Conservation (phyloP, 306 rosid species). For the Senna siamea region DNA sequence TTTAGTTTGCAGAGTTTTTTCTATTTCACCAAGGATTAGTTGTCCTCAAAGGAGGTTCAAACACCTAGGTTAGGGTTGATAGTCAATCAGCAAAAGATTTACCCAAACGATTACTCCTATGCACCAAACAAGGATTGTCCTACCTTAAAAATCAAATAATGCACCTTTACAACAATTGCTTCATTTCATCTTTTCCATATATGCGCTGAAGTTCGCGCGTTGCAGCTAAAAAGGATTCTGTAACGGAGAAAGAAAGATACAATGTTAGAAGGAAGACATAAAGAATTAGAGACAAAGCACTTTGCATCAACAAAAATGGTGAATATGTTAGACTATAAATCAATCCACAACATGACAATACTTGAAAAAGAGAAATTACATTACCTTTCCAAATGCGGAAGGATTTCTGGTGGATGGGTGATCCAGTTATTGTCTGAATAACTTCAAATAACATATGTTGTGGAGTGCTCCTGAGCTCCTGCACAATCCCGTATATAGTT, state of each 20-base stretch:
- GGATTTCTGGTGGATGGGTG: constrained; percentile 62
- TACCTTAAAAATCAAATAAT: constrained; percentile 19
- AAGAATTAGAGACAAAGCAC: background rate
- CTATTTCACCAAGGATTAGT: constrained; percentile 12
- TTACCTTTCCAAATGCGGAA: constrained; percentile 67
- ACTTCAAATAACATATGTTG: constrained; percentile 60
- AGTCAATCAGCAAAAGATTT: constrained; percentile 31
- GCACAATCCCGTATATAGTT: constrained; percentile 66
- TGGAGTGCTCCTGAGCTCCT: constrained; percentile 71
- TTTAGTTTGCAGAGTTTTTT: constrained; percentile 5
- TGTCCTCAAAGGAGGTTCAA: constrained; percentile 21
- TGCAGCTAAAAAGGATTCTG: constrained; percentile 70
- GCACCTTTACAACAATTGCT: constrained; percentile 43
- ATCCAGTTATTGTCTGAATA: constrained; percentile 69
- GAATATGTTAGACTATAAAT: background rate
- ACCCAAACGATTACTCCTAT: constrained; percentile 36
- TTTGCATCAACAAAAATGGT: background rate
- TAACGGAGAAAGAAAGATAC: constrained; percentile 4
- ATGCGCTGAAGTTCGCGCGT: constrained; percentile 71
- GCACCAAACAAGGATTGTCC: constrained; percentile 33
- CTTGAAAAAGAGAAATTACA: background rate
- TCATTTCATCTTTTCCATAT: constrained; percentile 56
- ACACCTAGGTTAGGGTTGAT: constrained; percentile 24
- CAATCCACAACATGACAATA: background rate
- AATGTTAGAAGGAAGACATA: constrained; percentile 19